These are phyloP conservation scores for Suillus plorans DNA, from an alignment of 768 basidiomycete genomes.

Conservation along the genomic window DNA sequence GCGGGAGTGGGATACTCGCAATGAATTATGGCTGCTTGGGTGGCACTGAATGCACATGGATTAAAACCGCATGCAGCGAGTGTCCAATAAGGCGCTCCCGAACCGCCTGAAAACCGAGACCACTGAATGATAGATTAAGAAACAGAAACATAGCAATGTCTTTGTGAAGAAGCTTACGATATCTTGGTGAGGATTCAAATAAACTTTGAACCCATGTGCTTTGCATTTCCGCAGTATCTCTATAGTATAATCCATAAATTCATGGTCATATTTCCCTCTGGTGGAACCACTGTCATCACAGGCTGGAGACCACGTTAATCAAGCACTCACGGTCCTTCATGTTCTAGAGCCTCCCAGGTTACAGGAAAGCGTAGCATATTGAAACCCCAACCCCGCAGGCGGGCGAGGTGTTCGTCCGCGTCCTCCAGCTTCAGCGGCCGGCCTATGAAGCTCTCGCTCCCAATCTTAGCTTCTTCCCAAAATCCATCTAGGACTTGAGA, in stretches of 20 bases:
- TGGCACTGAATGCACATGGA: slow-evolving; percentile 80
- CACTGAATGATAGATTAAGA: slow-evolving; percentile 49
- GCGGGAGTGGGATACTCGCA: slow-evolving; percentile 74
- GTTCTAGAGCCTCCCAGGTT: slow-evolving; percentile 96
- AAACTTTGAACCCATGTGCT: slow-evolving; percentile 87
- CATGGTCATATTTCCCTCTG: slow-evolving; percentile 87
- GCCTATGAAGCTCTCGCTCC: slow-evolving; percentile 70
- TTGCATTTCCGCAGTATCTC: slow-evolving; percentile 88
- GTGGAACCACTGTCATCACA: slow-evolving; percentile 1
- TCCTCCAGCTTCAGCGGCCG: slow-evolving; percentile 84
- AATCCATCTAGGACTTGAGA: slow-evolving; percentile 71
- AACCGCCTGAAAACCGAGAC: slow-evolving; percentile 94
- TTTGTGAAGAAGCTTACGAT: slow-evolving; percentile 50
- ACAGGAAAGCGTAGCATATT: slow-evolving; percentile 79
- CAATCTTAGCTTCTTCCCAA: slow-evolving; percentile 76
- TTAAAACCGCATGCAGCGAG: slow-evolving; percentile 88
- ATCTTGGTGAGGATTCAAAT: slow-evolving; percentile 97
- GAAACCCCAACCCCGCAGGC: slow-evolving; percentile 94
- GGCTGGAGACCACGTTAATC: slow-evolving; percentile 3
- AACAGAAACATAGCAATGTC: too few relatives aligned
- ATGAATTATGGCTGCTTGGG: slow-evolving; percentile 84
- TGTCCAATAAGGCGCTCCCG: slow-evolving; percentile 95
- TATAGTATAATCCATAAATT: slow-evolving; percentile 91
- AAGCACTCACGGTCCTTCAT: slow-evolving; percentile 85
- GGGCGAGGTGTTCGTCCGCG: slow-evolving; percentile 80